phyloP scores from a whole-genome alignment of 768 basidiomycete species.

The Chiua virens region DNA sequence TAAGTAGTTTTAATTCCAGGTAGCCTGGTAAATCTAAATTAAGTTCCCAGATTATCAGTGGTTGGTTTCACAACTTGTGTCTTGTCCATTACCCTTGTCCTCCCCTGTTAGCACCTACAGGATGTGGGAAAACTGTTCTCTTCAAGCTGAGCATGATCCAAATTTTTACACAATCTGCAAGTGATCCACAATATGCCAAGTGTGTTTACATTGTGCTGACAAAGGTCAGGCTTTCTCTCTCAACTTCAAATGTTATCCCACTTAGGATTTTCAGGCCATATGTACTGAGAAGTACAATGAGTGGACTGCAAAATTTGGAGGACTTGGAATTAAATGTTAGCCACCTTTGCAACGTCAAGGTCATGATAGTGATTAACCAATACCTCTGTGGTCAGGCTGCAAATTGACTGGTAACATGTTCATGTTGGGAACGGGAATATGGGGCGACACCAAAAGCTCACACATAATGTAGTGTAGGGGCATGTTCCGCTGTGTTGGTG shows the following conservation, averaged over 20 bases:
- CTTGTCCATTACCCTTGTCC: no score
- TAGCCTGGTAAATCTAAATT: no score
- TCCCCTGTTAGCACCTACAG: no score
- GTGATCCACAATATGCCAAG: constrained; percentile 43
- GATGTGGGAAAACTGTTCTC: no score
- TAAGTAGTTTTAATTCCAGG: no score
- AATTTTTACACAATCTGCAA: constrained; percentile 51
- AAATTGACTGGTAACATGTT: constrained; percentile 93
- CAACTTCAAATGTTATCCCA: background rate
- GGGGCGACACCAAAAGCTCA: constrained; percentile 73
- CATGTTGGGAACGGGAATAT: constrained; percentile 58
- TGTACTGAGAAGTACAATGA: constrained; percentile 84
- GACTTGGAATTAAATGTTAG: constrained; percentile 75
- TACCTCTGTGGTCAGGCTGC: constrained; percentile 54
- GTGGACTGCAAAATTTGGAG: constrained; percentile 80
- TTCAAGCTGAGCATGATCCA: constrained; percentile 83
- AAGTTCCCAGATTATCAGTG: no score
- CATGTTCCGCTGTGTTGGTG: no score
- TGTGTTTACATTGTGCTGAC: constrained; percentile 92
- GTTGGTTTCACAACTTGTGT: no score
- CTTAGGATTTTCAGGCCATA: constrained; percentile 59
- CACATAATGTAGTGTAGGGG: constrained; percentile 91
- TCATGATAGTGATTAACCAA: background rate
- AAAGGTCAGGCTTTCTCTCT: background rate
- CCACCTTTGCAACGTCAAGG: constrained; percentile 12